Percentiles rank a stretch among this genome's conserved stretches.
Evolutionary conservation across 257 asterid genomes (phyloP).

Genomic region (Solanum bulbocastanum): DNA sequence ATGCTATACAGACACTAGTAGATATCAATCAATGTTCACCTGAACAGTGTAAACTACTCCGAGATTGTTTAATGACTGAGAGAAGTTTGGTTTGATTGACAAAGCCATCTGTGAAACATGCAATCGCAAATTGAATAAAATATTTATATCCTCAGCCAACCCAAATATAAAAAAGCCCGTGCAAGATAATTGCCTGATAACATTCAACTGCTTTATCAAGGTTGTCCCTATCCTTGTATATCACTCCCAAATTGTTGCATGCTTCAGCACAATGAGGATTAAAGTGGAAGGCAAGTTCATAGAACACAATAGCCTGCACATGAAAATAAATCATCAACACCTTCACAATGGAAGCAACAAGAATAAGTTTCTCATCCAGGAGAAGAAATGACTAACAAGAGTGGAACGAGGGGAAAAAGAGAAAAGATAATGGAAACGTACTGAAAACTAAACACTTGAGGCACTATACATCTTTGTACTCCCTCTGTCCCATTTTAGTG

Average conservation of each 20-base stretch:
- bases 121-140: not conserved
- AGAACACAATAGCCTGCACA: conserved; percentile 91
- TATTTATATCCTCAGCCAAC: not conserved
- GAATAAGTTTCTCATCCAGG: not conserved
- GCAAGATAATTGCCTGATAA: conserved; percentile 62
- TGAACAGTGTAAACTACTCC: conserved; percentile 99
- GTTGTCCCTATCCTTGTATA: conserved; percentile 95
- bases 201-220: conserved; percentile 99
- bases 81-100: conserved; percentile 90
- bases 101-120: conserved; percentile 68
- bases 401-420: not conserved
- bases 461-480: not conserved
- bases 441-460: not conserved
- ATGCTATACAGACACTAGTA: not conserved
- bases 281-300: conserved; percentile 99
- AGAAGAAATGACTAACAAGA: not conserved
- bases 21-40: conserved; percentile 35
- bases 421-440: not conserved
- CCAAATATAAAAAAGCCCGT: not conserved
- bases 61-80: conserved; percentile 97
- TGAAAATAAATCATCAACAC: not conserved
- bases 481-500: not conserved
- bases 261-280: conserved; percentile 99
- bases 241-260: conserved; percentile 97
- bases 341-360: not conserved